phyloP scores from a whole-genome alignment of 2,329 filamentous ascomycete genomes.

The Immersiporthe knoxdaviesiana region DNA sequence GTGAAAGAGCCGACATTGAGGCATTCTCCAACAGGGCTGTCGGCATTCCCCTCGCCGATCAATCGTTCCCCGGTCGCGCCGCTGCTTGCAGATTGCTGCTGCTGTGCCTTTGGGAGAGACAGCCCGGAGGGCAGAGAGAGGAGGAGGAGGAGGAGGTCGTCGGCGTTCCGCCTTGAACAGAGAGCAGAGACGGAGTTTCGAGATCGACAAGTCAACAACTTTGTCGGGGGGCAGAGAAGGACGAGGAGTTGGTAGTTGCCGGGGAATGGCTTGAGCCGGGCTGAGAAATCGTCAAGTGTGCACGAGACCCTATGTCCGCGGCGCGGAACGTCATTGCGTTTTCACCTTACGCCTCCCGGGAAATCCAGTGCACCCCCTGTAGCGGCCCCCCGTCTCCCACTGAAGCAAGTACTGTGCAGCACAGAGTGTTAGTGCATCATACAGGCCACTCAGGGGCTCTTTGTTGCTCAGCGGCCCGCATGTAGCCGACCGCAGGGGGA shows the following conservation, averaged over 20 bases:
- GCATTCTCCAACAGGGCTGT: constrained; percentile 60
- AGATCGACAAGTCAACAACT: constrained; percentile 11
- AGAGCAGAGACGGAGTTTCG: constrained; percentile 3
- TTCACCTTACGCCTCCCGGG: constrained; percentile 1
- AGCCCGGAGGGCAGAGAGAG: not conserved
- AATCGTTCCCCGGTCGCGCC: constrained; percentile 12
- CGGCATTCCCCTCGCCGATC: constrained; percentile 53
- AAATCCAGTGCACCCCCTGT: not conserved
- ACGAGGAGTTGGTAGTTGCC: constrained; percentile 5
- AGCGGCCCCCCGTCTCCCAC: not conserved
- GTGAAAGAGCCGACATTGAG: constrained; percentile 58
- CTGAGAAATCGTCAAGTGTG: constrained; percentile 1
- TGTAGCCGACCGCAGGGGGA: constrained; percentile 15
- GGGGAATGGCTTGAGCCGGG: constrained; percentile 14
- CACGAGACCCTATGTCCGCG: constrained; percentile 1
- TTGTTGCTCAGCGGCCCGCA: constrained; percentile 24
- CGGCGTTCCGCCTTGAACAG: not conserved
- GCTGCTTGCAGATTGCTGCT: constrained; percentile 8
- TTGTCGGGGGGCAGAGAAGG: not conserved
- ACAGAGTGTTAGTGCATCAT: not conserved
- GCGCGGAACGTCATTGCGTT: constrained; percentile 25
- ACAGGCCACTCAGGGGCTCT: constrained; percentile 21
- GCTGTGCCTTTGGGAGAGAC: constrained; percentile 22
- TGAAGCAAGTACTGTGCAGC: not conserved
- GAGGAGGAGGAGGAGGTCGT: not conserved